A percentile compares a stretch with the other conserved stretches of the same genome.
phyloP scores from a whole-genome alignment of 148 eudicot genomes.

The Camellia lanceoleosa region DNA sequence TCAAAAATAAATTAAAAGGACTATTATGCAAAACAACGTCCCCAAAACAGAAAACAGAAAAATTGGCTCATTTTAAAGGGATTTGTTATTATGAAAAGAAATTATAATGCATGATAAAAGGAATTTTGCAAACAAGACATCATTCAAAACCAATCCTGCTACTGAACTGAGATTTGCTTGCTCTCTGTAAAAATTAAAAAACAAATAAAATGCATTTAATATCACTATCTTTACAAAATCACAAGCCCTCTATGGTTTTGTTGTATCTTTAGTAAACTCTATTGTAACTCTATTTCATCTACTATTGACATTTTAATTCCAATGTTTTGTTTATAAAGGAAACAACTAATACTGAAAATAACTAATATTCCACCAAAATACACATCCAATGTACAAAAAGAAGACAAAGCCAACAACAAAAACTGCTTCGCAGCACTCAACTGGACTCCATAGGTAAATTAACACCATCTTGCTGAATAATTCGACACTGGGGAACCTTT shows the following conservation, averaged over 20 bases:
- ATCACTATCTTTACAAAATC: conserved; percentile 2
- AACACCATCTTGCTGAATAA: conserved; percentile 10
- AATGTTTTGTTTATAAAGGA: background rate
- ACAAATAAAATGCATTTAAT: background rate
- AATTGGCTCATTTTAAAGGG: too few species aligned
- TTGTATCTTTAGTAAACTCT: background rate
- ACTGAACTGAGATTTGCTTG: background rate
- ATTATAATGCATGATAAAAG: background rate
- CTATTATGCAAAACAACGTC: too few species aligned
- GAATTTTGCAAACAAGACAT: background rate
- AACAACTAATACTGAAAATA: conserved; percentile 5
- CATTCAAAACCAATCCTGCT: background rate
- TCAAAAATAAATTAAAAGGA: too few species aligned
- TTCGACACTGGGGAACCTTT: conserved; percentile 36
- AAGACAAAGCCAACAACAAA: conserved; percentile 11
- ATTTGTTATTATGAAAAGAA: background rate
- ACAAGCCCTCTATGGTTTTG: background rate
- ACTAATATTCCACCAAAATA: background rate
- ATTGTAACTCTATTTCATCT: conserved; percentile 3
- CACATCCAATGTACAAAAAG: conserved; percentile 9
- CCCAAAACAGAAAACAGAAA: too few species aligned
- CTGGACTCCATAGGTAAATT: conserved; percentile 3
- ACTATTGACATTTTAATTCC: conserved; percentile 3
- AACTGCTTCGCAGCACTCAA: conserved; percentile 4
- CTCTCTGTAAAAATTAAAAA: background rate